phyloP scores from a whole-genome alignment of 2,329 filamentous ascomycete genomes.

The Claviceps sp. region DNA sequence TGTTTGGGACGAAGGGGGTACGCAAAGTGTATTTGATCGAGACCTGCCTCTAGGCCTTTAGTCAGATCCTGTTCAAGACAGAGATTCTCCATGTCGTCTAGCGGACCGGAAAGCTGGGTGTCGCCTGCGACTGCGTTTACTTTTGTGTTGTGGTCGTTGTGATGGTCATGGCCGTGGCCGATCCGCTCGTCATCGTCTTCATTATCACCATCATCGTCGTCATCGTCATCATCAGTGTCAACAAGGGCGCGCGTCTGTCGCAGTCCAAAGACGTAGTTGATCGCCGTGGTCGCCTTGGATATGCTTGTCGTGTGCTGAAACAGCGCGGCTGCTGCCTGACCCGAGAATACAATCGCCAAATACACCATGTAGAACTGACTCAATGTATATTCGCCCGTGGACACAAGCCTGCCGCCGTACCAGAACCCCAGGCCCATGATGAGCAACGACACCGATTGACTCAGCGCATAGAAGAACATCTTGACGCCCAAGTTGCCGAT shows the following conservation, averaged over 20 bases:
- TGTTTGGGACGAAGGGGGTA: conserved; percentile 33
- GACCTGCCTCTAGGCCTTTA: conserved; percentile 23
- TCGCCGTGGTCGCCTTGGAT: conserved; percentile 33
- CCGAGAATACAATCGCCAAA: conserved; percentile 35
- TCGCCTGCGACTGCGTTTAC: conserved; percentile 10
- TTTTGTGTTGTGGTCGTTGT: conserved; percentile 5
- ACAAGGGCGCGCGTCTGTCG: conserved; percentile 17
- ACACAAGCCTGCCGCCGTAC: conserved; percentile 28
- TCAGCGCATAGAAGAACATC: conserved; percentile 28
- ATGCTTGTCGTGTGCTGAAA: conserved; percentile 38
- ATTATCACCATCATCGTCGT: not conserved
- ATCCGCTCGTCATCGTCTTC: not conserved
- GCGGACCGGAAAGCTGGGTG: not conserved
- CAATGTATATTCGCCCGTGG: conserved; percentile 30
- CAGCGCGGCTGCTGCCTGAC: conserved; percentile 23
- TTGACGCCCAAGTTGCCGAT: conserved; percentile 21
- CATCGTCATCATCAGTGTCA: conserved; percentile 15
- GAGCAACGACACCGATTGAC: conserved; percentile 25
- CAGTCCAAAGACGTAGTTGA: conserved; percentile 35
- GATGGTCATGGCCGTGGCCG: not conserved
- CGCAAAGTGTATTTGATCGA: conserved; percentile 40
- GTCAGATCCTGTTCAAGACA: conserved; percentile 12
- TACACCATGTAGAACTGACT: conserved; percentile 38
- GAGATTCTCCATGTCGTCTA: not conserved
- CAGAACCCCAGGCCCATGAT: conserved; percentile 27